A percentile compares a stretch with the other conserved stretches of the same genome.
Evolutionary conservation across 2,329 filamentous ascomycete species (phyloP).

Genomic region (Aspergillus neotritici): DNA sequence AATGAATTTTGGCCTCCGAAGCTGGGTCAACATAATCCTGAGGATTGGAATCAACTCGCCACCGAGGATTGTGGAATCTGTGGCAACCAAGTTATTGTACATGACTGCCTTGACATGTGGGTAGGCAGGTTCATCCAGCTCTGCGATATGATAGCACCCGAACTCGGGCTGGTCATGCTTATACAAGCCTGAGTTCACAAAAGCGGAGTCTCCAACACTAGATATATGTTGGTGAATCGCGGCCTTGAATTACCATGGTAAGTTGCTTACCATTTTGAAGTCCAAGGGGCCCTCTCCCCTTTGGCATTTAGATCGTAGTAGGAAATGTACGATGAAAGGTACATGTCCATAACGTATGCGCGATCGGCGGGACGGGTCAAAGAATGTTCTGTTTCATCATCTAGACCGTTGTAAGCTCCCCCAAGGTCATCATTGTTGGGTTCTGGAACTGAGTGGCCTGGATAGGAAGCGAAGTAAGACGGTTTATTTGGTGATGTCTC

Average conservation of each 20-base stretch:
- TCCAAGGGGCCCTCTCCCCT: conserved; percentile 3
- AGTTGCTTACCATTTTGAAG: conserved; percentile 4
- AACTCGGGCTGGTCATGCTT: conserved; percentile 9
- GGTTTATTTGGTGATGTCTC: background rate
- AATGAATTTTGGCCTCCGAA: conserved; percentile 4
- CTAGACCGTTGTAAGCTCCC: conserved; percentile 1
- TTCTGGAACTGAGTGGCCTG: conserved; percentile 1
- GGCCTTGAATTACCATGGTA: background rate
- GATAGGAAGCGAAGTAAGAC: conserved; percentile 6
- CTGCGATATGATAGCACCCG: conserved; percentile 7
- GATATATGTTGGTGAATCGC: conserved; percentile 1
- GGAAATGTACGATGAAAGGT: conserved; percentile 4
- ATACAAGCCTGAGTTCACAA: conserved; percentile 9
- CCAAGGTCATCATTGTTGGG: conserved; percentile 1
- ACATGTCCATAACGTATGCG: conserved; percentile 3
- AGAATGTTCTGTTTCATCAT: conserved; percentile 2
- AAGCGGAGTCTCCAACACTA: conserved; percentile 12
- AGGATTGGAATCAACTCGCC: conserved; percentile 11
- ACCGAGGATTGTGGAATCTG: conserved; percentile 9
- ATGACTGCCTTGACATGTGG: conserved; percentile 14
- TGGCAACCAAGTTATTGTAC: conserved; percentile 12
- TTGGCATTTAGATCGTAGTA: background rate
- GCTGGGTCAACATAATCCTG: conserved; percentile 11
- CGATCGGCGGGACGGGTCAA: conserved; percentile 3
- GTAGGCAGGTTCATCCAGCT: conserved; percentile 3